phyloP scores from a whole-genome alignment of 31 red algal genomes.

The Asparagopsis taxiformis region DNA sequence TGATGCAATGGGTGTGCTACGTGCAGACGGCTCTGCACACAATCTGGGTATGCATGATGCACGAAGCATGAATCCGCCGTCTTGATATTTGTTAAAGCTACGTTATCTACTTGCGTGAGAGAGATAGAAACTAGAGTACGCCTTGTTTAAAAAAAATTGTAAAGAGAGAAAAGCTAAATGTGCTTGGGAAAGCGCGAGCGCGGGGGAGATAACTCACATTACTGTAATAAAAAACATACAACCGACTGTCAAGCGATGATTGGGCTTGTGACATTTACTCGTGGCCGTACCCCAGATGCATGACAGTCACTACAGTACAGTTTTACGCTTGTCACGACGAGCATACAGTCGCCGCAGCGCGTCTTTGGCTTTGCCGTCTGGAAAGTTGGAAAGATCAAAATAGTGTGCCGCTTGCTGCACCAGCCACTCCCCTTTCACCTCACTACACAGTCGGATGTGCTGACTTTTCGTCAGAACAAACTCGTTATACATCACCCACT shows the following conservation, averaged over 20 bases:
- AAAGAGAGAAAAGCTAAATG: too few species aligned
- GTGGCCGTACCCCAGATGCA: background rate
- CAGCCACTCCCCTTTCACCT: conserved; percentile 74
- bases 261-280: too few species aligned
- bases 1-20: background rate
- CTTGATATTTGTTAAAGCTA: too few species aligned
- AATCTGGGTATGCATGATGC: too few species aligned
- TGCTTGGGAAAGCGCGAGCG: too few species aligned
- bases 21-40: background rate
- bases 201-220: too few species aligned
- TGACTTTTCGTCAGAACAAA: conserved; percentile 75
- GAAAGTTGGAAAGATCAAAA: conserved; percentile 82
- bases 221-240: too few species aligned
- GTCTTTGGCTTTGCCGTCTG: conserved; percentile 56
- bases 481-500: conserved; percentile 91
- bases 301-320: conserved; percentile 1
- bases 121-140: too few species aligned
- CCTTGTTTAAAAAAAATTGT: too few species aligned
- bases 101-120: too few species aligned
- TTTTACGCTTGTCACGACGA: background rate
- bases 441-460: conserved; percentile 69
- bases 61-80: too few species aligned
- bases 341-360: conserved; percentile 32
- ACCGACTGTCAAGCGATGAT: too few species aligned
- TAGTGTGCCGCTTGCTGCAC: conserved; percentile 71